Evolutionary conservation across 768 basidiomycete genomes (phyloP).

Genomic region (Gloeophyllum trabeum): DNA sequence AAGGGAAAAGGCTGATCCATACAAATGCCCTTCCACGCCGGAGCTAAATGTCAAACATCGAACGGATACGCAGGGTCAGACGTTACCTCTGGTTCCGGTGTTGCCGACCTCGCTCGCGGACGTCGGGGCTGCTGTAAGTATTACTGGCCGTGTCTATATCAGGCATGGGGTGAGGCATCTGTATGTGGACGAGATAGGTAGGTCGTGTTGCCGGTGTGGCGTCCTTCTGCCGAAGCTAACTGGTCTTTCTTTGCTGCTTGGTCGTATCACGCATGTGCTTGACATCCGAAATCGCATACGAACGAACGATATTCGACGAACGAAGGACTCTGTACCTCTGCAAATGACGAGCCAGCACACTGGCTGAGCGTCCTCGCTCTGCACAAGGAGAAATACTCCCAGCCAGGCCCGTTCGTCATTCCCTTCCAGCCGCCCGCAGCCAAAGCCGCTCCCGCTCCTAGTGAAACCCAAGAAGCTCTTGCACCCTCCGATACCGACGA

Average conservation of each 20-base stretch:
- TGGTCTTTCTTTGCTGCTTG: no score
- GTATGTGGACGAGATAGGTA: slow-evolving; percentile 39
- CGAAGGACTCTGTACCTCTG: slow-evolving; percentile 33
- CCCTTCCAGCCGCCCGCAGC: no score
- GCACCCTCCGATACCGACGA: no score
- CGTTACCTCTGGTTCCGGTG: background rate
- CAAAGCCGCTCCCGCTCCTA: no score
- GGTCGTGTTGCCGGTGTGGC: slow-evolving; percentile 10
- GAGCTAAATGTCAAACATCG: background rate
- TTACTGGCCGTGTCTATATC: slow-evolving; percentile 32
- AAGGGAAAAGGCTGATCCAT: no score
- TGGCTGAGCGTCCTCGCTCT: slow-evolving; percentile 38
- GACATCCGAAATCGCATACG: no score
- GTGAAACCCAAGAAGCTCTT: no score
- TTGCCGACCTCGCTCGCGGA: slow-evolving; percentile 22
- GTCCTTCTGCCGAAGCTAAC: background rate
- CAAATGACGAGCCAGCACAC: slow-evolving; percentile 51
- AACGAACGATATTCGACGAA: no score
- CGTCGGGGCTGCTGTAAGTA: slow-evolving; percentile 34
- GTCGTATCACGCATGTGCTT: no score
- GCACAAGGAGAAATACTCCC: slow-evolving; percentile 40
- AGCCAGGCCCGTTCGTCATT: slow-evolving; percentile 37
- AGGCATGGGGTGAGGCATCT: slow-evolving; percentile 34
- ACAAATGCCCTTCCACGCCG: background rate
- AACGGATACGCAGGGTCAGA: background rate